A percentile compares a stretch with the other conserved stretches of the same genome.
Conservation (phyloP, 257 asterid species). For the Sherardia arvensis region DNA sequence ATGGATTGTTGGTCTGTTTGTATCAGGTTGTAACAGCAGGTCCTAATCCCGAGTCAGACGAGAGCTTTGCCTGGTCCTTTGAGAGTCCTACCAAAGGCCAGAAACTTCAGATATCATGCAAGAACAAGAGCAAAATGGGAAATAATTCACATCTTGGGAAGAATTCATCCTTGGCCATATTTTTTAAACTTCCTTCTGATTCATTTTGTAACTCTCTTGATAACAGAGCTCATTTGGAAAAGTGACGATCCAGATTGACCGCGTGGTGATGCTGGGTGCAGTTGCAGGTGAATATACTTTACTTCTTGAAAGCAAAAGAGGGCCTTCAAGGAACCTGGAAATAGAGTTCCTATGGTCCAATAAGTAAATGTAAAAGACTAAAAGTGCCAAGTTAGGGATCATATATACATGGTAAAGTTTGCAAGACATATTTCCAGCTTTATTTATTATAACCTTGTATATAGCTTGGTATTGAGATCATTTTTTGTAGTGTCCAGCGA, state of each 20-base stretch:
- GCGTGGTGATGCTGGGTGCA: constrained; percentile 95
- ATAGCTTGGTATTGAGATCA: too few relatives aligned
- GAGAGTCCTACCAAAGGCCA: constrained; percentile 99
- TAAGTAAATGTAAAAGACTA: constrained; percentile 30
- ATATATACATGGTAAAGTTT: too few relatives aligned
- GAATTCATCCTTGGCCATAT: neutral
- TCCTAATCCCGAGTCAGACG: constrained; percentile 96
- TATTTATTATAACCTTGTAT: too few relatives aligned
- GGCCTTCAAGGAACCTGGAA: constrained; percentile 84
- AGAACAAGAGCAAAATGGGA: constrained; percentile 99
- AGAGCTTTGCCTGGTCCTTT: constrained; percentile 87
- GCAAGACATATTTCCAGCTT: too few relatives aligned
- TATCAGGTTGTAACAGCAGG: constrained; percentile 81
- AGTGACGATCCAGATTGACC: constrained; percentile 94
- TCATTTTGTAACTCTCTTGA: neutral
- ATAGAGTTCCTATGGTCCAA: constrained; percentile 94
- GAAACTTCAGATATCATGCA: constrained; percentile 98
- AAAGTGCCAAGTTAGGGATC: constrained; percentile 9
- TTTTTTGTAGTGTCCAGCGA: too few relatives aligned
- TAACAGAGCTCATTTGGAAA: constrained; percentile 90
- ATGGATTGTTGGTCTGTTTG: constrained; percentile 1
- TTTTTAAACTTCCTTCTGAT: neutral
- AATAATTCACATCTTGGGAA: constrained; percentile 7
- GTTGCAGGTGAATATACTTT: constrained; percentile 91
- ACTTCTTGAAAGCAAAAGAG: constrained; percentile 86